A percentile compares a stretch with the other conserved stretches of the same genome.
These are phyloP conservation scores for Candida sanyaensis DNA, from an alignment of 1,139 yeast genomes.

Conservation along the genomic window DNA sequence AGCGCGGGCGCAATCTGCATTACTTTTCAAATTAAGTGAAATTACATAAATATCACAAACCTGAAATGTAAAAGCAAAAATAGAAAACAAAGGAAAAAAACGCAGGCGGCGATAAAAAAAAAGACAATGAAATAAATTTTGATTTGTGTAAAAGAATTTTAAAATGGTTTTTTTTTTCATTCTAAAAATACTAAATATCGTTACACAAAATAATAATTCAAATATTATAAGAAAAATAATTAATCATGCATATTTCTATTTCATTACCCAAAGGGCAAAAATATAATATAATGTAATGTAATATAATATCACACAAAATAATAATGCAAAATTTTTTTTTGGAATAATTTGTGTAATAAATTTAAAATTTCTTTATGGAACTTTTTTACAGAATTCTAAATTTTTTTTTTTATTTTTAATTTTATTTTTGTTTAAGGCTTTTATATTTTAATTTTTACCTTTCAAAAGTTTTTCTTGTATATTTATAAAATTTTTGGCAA, in stretches of 20 bases:
- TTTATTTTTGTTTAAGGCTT: neutral
- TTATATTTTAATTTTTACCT: neutral
- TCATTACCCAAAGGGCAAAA: neutral
- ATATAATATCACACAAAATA: neutral
- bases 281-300: too few species aligned
- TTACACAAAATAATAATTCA: too few species aligned
- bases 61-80: too few species aligned
- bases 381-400: neutral
- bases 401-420: too few species aligned
- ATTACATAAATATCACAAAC: too few species aligned
- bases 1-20: too few species aligned
- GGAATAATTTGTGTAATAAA: neutral
- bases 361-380: slow-evolving; percentile 1
- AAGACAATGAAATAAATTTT: neutral
- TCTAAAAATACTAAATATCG: too few species aligned
- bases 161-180: neutral
- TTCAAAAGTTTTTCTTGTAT: neutral
- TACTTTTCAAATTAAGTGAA: too few species aligned
- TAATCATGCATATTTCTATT: neutral
- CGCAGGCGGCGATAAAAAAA: too few species aligned
- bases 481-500: neutral
- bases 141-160: neutral
- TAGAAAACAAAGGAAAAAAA: too few species aligned
- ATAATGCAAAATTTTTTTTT: neutral
- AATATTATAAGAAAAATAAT: too few species aligned